These are phyloP conservation scores for Paxillus rubicundulus DNA, from an alignment of 768 basidiomycete species.

Conservation along the genomic window DNA sequence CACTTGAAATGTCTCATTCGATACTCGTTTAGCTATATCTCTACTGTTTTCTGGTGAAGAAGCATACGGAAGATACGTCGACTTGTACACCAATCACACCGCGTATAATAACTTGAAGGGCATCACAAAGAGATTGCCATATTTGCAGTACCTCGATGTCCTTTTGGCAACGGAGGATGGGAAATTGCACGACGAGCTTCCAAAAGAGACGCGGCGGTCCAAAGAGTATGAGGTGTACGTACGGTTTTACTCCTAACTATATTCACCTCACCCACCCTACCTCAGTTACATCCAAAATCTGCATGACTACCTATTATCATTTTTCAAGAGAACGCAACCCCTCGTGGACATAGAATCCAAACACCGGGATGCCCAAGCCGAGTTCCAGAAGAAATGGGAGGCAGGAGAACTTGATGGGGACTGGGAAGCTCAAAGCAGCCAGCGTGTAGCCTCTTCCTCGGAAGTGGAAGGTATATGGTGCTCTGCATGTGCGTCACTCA, in stretches of 20 bases:
- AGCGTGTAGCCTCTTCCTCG: slow-evolving; percentile 38
- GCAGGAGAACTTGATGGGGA: slow-evolving; percentile 61
- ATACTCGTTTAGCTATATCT: slow-evolving; percentile 56
- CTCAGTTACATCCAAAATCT: slow-evolving; percentile 80
- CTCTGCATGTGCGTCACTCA: slow-evolving; percentile 69
- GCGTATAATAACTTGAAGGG: slow-evolving; percentile 88
- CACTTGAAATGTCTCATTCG: slow-evolving; percentile 6
- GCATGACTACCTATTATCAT: slow-evolving; percentile 82
- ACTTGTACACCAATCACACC: slow-evolving; percentile 85
- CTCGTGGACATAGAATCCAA: slow-evolving; percentile 72
- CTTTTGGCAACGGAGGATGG: slow-evolving; percentile 64
- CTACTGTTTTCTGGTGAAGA: slow-evolving; percentile 96
- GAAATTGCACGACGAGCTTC: slow-evolving; percentile 63
- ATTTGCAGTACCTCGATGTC: slow-evolving; percentile 90
- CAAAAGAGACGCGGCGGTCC: slow-evolving; percentile 61
- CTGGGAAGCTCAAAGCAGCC: slow-evolving; percentile 62
- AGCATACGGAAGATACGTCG: slow-evolving; percentile 90
- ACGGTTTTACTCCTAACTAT: not conserved
- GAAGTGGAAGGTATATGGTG: slow-evolving; percentile 85
- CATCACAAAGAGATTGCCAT: slow-evolving; percentile 78
- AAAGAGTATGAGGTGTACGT: slow-evolving; percentile 81
- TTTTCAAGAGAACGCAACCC: slow-evolving; percentile 81
- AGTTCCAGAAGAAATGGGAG: slow-evolving; percentile 83
- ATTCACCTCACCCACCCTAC: slow-evolving; percentile 6
- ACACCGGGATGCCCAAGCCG: slow-evolving; percentile 58